Evolutionary conservation across 2,329 filamentous ascomycete species (phyloP).

Genomic region (Raffaelea deltoideospora): DNA sequence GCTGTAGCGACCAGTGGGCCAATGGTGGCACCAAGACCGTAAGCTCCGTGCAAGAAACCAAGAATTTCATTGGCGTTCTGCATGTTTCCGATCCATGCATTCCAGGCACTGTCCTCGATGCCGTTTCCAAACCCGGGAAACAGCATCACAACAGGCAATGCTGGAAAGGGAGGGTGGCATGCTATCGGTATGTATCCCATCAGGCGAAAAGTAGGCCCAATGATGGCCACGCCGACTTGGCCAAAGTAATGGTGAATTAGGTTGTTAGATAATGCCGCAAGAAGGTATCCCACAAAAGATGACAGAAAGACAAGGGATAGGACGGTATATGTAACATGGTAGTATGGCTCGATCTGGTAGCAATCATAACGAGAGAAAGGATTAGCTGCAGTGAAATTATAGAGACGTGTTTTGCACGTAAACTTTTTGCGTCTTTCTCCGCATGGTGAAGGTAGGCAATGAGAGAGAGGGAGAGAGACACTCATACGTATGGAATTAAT

Average conservation of each 20-base stretch:
- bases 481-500: constrained; percentile 27
- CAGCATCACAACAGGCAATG: constrained; percentile 48
- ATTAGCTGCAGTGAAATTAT: background rate
- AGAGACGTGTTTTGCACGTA: too few species aligned
- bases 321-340: constrained; percentile 43
- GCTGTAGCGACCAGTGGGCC: constrained; percentile 56
- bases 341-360: constrained; percentile 42
- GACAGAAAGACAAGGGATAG: constrained; percentile 54
- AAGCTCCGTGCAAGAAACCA: constrained; percentile 57
- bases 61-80: constrained; percentile 56
- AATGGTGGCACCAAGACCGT: constrained; percentile 56
- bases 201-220: constrained; percentile 48
- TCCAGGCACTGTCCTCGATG: constrained; percentile 44
- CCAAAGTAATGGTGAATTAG: constrained; percentile 48
- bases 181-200: constrained; percentile 49
- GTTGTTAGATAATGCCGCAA: constrained; percentile 50
- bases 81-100: constrained; percentile 55
- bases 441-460: too few species aligned
- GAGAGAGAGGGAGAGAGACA: background rate
- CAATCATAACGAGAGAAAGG: background rate
- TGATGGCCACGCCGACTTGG: constrained; percentile 54
- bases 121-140: constrained; percentile 60
- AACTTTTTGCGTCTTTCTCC: too few species aligned
- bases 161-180: constrained; percentile 54
- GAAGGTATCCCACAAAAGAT: constrained; percentile 48